These are phyloP conservation scores for Neospora caninum DNA, from an alignment of 169 alveolate species.

Conservation along the genomic window DNA sequence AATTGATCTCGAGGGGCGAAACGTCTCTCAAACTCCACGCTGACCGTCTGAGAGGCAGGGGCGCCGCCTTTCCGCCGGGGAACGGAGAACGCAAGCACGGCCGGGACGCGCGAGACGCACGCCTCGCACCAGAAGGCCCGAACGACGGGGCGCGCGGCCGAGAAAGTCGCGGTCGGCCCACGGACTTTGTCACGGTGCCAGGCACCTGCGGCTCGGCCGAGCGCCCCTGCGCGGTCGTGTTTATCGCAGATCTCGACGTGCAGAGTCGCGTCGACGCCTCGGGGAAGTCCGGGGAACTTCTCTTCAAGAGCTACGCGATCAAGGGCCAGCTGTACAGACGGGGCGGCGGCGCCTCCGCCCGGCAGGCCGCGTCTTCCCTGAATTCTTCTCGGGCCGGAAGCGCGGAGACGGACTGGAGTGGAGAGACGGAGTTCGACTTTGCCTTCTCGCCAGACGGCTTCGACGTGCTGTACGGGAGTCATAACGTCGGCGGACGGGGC, in stretches of 20 bases:
- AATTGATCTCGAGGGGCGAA: no score
- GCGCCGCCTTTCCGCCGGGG: no score
- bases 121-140: no score
- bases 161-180: no score
- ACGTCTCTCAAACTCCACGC: no score
- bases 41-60: no score
- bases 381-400: no score
- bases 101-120: no score
- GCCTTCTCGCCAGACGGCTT: neutral
- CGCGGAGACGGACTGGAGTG: neutral
- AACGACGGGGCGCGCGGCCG: no score
- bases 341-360: neutral
- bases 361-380: neutral
- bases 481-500: slow-evolving; percentile 75
- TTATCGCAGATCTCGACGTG: neutral
- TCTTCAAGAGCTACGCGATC: neutral
- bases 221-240: neutral
- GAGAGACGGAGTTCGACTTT: neutral
- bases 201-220: neutral
- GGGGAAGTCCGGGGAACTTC: neutral
- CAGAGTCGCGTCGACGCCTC: neutral
- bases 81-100: no score
- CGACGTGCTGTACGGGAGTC: neutral
- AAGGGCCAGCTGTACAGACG: neutral
- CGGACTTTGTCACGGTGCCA: no score